Base-by-base conservation (phyloP, 768 basidiomycete species). In the button mushroom (Agaricus bisporus) region DNA sequence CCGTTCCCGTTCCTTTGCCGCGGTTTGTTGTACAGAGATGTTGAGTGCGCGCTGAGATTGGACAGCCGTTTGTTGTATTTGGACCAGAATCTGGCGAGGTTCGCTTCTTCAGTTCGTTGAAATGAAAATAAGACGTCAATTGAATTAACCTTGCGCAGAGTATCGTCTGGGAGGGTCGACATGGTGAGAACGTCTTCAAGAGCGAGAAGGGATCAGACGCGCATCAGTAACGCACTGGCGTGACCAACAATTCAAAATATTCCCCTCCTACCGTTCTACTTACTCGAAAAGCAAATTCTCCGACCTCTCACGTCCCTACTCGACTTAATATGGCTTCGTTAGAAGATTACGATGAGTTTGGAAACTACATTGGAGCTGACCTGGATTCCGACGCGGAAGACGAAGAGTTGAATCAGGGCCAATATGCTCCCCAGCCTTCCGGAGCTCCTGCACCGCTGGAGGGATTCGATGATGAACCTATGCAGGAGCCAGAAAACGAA, bases 341-440 rank as follows among this genome's bases (percentile, higher is more conserved):
- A 60, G 89, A 91, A 62, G 89, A 91, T 66, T 91, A 91, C 63
- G 89, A 91, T 63, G 90, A 98, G 73, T 95, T 95, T 65, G 95
- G 94, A 60, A 98, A 97, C 78, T 97, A 98, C 71, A 95, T 98
- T 66, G 95, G 94, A 56, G 92, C 84, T 22, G 95, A 95, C 74
- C 74, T 95, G 45, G 92, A 90, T 62, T 95, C 93, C 32, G 94
- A 95, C 63, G 87, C 89, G 48, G 82, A 81, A 59, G 86, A 81
- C 54, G 81, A 80, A 7, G 61, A 67, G 51, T 61, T 76, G 47
- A 75, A 75, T 58, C 82, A 79, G 62, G 70, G 78, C 36, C 72
- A 76, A 52, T 80, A 79, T 55, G 62, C 60, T 26, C 66, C 66
- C 14, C 70, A 72, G 58, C 59, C 66, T 32, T 59, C 64, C 51